A percentile compares a stretch with the other conserved stretches of the same genome.
These are phyloP conservation scores for Daldinia eschscholtzii DNA, from an alignment of 2,329 filamentous ascomycete genomes.

Conservation along the genomic window DNA sequence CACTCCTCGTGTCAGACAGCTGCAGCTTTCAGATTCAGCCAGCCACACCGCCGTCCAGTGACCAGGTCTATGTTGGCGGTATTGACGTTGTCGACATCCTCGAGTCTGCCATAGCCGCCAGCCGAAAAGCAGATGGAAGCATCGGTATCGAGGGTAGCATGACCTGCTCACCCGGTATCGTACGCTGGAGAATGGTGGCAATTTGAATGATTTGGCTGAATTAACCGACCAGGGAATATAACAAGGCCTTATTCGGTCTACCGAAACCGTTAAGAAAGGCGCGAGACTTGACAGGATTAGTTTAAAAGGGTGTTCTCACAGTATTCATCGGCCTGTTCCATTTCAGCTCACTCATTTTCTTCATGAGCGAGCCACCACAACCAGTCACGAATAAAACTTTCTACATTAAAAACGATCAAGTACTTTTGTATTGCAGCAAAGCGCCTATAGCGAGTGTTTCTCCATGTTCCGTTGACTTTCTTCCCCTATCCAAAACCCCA, in stretches of 20 bases:
- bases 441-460: conserved; percentile 48
- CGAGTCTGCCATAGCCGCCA: conserved; percentile 24
- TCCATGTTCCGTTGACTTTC: conserved; percentile 32
- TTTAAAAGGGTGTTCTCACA: not conserved
- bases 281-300: not conserved
- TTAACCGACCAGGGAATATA: not conserved
- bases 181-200: conserved; percentile 43
- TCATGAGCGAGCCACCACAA: not conserved
- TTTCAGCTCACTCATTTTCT: not conserved
- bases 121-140: conserved; percentile 16
- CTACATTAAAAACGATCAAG: conserved; percentile 44
- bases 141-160: conserved; percentile 38
- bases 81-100: conserved; percentile 40
- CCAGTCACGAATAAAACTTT: not conserved
- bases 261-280: not conserved
- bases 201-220: conserved; percentile 8
- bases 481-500: conserved; percentile 24
- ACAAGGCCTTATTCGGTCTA: not conserved
- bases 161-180: conserved; percentile 38
- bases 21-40: conserved; percentile 43
- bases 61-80: conserved; percentile 43
- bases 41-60: conserved; percentile 34
- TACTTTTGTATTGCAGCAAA: conserved; percentile 49
- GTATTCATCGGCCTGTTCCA: not conserved
- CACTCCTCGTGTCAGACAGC: conserved; percentile 22